Evolutionary conservation across 441 rosid genomes (phyloP).

Genomic region (Populus tomentosa): DNA sequence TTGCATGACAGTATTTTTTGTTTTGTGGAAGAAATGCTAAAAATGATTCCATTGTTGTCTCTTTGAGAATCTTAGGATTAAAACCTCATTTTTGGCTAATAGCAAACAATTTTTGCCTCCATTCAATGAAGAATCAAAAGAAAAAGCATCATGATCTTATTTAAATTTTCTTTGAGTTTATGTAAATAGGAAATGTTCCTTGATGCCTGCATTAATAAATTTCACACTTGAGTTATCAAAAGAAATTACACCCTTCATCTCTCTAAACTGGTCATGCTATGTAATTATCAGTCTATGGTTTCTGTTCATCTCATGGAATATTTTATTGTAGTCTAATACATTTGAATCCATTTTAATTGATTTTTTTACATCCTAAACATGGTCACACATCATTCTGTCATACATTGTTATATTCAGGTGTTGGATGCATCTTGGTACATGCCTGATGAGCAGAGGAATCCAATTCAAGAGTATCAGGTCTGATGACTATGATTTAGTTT

Average conservation of each 20-base stretch:
- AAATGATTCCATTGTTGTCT: background rate
- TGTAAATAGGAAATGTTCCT: background rate
- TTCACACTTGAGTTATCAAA: background rate
- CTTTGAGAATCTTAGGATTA: background rate
- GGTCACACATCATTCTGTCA: background rate
- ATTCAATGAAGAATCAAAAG: background rate
- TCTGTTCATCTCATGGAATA: background rate
- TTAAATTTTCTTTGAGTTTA: too few species aligned
- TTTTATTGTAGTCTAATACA: background rate
- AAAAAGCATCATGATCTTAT: background rate
- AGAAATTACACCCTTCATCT: background rate
- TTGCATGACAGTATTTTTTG: background rate
- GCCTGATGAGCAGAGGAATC: slow-evolving; percentile 92
- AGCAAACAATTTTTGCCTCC: background rate
- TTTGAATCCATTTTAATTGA: background rate
- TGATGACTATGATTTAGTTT: slow-evolving; percentile 20
- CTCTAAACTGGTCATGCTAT: background rate
- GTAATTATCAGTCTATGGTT: background rate
- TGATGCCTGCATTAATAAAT: background rate
- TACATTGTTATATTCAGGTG: slow-evolving; percentile 41
- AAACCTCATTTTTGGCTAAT: background rate
- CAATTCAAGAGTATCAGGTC: slow-evolving; percentile 89
- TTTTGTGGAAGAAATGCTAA: background rate
- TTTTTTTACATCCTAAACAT: background rate
- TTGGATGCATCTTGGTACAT: slow-evolving; percentile 99